These are phyloP conservation scores for Wallacemonas sp. DNA, from an alignment of 208 protist species.

Conservation along the genomic window DNA sequence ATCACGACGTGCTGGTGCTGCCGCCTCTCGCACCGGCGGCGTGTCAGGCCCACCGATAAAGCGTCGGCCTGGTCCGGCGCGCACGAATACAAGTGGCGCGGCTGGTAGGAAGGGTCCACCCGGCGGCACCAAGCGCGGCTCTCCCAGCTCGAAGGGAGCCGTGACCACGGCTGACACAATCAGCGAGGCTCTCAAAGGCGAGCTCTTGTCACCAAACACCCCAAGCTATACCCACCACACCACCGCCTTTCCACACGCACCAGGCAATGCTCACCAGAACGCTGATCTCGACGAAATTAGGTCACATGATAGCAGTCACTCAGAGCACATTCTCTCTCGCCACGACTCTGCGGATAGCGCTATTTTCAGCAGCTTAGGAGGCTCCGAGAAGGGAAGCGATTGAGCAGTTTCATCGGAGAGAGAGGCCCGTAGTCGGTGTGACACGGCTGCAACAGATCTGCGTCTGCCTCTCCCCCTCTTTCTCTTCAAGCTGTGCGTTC, in stretches of 20 bases:
- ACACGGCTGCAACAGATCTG: too few species aligned
- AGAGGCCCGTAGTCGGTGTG: too few species aligned
- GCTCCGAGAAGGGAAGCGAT: not conserved
- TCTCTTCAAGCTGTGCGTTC: too few species aligned
- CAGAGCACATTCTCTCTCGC: constrained; percentile 6
- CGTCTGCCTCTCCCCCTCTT: too few species aligned
- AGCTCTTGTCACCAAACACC: not conserved
- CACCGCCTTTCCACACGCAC: not conserved
- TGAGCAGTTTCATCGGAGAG: not conserved
- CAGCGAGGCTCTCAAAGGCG: not conserved
- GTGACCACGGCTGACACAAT: not conserved
- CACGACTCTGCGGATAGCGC: constrained; percentile 10
- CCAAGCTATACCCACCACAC: not conserved
- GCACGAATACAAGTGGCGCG: not conserved
- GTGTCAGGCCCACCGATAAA: constrained; percentile 17
- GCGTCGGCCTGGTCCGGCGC: too few species aligned
- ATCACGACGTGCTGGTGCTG: not conserved
- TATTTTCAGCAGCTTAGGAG: constrained; percentile 7
- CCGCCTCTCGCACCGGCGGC: not conserved
- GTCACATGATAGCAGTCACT: not conserved
- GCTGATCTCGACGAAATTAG: not conserved
- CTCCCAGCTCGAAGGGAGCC: not conserved
- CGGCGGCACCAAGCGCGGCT: not conserved
- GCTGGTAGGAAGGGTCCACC: not conserved
- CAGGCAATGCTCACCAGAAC: not conserved